Conservation (phyloP, 2,329 filamentous ascomycete genomes). For the Pseudocercospora pini-densiflorae region DNA sequence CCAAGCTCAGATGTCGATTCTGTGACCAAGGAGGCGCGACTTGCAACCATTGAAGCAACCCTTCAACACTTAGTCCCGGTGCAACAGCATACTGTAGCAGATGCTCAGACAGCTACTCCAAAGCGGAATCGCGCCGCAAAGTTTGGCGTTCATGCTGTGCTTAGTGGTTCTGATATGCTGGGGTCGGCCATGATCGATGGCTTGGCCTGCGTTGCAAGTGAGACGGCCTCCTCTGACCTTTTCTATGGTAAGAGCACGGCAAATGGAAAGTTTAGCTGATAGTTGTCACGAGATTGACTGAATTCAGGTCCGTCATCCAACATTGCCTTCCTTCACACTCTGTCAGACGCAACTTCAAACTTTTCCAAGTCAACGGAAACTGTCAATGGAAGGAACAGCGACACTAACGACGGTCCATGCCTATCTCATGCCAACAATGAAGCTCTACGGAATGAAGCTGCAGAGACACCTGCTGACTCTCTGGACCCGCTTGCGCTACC, state of each 20-base stretch:
- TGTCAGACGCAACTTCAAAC: not conserved
- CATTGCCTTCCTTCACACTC: not conserved
- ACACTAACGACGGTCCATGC: not conserved
- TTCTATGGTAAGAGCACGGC: not conserved
- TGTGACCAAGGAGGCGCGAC: not conserved
- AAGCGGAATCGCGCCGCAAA: no score
- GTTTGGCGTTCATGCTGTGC: no score
- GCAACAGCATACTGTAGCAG: not conserved
- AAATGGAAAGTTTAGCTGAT: no score
- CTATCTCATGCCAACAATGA: not conserved
- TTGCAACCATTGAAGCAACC: not conserved
- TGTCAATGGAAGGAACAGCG: not conserved
- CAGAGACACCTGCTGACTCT: not conserved
- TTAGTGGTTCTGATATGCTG: not conserved
- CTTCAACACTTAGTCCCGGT: not conserved
- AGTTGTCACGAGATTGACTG: not conserved
- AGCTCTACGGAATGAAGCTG: not conserved
- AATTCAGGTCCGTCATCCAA: not conserved
- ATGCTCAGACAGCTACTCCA: not conserved
- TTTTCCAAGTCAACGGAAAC: not conserved
- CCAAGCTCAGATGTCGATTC: not conserved
- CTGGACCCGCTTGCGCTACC: not conserved
- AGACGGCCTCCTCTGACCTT: not conserved
- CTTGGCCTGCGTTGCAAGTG: not conserved
- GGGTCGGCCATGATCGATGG: not conserved